Evolutionary conservation across 768 basidiomycete genomes (phyloP).

Genomic region (Tephrocybe rancida): DNA sequence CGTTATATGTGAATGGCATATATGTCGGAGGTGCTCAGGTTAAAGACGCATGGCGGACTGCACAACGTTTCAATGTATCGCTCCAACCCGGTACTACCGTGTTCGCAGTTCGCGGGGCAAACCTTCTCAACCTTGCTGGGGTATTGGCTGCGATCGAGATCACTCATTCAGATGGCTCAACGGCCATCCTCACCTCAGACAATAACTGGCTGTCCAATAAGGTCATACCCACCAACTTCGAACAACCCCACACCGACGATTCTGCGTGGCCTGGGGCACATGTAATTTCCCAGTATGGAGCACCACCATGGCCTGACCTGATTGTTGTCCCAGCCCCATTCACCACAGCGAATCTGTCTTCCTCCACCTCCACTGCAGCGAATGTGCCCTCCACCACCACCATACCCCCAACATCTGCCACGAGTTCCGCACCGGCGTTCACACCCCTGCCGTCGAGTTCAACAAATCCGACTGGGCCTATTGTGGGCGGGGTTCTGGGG

Average conservation of each 20-base stretch:
- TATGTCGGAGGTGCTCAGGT: constrained; percentile 15
- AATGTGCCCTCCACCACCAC: neutral
- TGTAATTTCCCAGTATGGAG: constrained; percentile 21
- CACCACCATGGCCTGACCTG: constrained; percentile 17
- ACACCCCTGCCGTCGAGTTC: no score
- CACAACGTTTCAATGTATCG: constrained; percentile 22
- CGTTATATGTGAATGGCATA: constrained; percentile 28
- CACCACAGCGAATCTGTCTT: neutral
- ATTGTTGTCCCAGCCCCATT: neutral
- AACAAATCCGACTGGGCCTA: neutral
- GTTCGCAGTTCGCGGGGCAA: constrained; percentile 29
- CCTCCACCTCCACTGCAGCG: neutral
- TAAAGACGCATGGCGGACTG: constrained; percentile 21
- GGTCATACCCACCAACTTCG: constrained; percentile 22
- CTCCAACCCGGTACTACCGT: constrained; percentile 18
- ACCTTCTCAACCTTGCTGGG: constrained; percentile 25
- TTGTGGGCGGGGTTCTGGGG: no score
- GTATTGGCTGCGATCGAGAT: constrained; percentile 26
- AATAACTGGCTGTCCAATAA: constrained; percentile 24
- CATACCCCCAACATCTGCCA: neutral
- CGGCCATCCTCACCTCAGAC: constrained; percentile 20
- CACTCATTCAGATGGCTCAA: constrained; percentile 27
- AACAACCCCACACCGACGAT: constrained; percentile 20
- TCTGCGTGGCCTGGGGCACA: constrained; percentile 21
- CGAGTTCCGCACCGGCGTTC: no score